Percentiles rank a stretch among this genome's conserved stretches.
These are phyloP conservation scores for Orbilia ellipsospora DNA, from an alignment of 2,329 filamentous ascomycete genomes.

Conservation along the genomic window DNA sequence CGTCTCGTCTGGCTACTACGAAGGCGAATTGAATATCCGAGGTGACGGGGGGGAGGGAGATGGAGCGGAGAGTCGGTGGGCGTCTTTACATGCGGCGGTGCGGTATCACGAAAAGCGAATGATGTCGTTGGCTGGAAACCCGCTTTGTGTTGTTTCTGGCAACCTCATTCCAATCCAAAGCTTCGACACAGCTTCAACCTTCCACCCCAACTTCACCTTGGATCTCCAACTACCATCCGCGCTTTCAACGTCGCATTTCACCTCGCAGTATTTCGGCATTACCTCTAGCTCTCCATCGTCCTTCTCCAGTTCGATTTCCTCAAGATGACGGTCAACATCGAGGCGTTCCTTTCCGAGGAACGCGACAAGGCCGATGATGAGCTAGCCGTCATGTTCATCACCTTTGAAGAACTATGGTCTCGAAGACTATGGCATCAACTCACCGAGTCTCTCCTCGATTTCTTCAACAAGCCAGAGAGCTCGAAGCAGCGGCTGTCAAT, in stretches of 20 bases:
- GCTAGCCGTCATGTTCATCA: conserved; percentile 85
- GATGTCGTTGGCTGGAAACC: conserved; percentile 50
- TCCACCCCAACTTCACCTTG: neutral
- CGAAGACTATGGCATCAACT: conserved; percentile 99
- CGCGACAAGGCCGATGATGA: conserved; percentile 87
- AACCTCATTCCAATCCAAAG: conserved; percentile 32
- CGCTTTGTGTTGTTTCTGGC: conserved; percentile 38
- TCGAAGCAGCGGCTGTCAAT: conserved; percentile 85
- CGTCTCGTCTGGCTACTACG: conserved; percentile 24
- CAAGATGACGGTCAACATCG: conserved; percentile 84
- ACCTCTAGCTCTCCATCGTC: too few species aligned
- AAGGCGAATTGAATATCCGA: conserved; percentile 26
- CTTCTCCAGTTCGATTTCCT: too few species aligned
- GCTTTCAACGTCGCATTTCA: conserved; percentile 6
- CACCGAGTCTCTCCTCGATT: conserved; percentile 85
- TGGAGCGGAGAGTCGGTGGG: conserved; percentile 16
- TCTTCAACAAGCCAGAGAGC: conserved; percentile 86
- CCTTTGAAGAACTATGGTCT: conserved; percentile 97
- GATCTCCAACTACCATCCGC: neutral
- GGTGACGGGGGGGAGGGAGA: neutral
- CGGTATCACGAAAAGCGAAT: conserved; percentile 50
- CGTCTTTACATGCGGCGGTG: conserved; percentile 45
- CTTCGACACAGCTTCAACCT: conserved; percentile 6
- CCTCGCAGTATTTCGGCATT: neutral
- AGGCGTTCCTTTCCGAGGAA: conserved; percentile 91